A percentile compares a stretch with the other conserved stretches of the same genome.
These are phyloP conservation scores for Tephrocybe rancida DNA, from an alignment of 768 basidiomycete genomes.

Conservation along the genomic window DNA sequence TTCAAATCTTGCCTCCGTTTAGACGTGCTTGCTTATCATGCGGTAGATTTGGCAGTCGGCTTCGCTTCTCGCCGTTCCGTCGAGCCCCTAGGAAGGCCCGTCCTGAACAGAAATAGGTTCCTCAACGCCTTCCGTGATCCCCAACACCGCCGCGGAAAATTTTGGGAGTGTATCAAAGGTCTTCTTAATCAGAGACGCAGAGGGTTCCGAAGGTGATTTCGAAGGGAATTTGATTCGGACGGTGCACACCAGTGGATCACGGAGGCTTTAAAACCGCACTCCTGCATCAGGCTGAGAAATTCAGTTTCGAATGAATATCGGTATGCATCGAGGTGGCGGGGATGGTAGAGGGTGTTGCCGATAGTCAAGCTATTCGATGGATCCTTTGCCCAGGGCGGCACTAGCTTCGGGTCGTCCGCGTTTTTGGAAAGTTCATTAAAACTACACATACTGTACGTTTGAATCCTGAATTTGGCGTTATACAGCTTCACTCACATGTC, in stretches of 20 bases:
- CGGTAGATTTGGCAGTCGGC: too few species aligned
- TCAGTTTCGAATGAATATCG: not conserved
- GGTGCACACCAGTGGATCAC: not conserved
- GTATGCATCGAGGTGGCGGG: not conserved
- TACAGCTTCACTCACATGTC: not conserved
- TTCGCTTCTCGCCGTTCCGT: too few species aligned
- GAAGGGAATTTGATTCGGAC: not conserved
- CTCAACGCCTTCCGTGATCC: not conserved
- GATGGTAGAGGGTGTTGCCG: not conserved
- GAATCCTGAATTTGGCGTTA: too few species aligned
- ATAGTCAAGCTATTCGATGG: not conserved
- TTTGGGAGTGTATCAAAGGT: not conserved
- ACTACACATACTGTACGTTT: too few species aligned
- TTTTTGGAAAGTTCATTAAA: not conserved
- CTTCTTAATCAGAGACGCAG: not conserved
- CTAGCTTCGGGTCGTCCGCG: not conserved
- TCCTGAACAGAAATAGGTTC: not conserved
- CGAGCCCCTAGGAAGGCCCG: too few species aligned
- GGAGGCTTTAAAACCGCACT: conserved; percentile 7
- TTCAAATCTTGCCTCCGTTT: too few species aligned
- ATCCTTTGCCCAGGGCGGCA: conserved; percentile 2
- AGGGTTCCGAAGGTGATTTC: not conserved
- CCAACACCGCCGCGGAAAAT: conserved; percentile 1
- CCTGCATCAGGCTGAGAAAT: not conserved
- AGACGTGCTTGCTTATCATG: too few species aligned